phyloP scores from a whole-genome alignment of 352 stramenopile genomes.

The Globisporangium spinosum region DNA sequence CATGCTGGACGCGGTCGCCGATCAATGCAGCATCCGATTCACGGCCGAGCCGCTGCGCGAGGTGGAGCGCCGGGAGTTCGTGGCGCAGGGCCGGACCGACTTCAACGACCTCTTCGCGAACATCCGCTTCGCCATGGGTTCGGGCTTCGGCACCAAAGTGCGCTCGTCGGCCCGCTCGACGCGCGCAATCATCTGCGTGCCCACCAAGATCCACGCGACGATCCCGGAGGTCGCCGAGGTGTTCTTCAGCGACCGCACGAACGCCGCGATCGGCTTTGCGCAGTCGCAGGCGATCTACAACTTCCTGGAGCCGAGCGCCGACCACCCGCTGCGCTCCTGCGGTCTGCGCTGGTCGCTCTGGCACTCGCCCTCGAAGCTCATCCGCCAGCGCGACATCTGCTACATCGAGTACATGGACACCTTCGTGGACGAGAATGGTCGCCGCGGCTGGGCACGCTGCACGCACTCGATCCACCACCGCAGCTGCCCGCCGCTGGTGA shows the following conservation, averaged over 20 bases:
- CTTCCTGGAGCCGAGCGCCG: constrained; percentile 36
- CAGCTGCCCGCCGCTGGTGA: constrained; percentile 47
- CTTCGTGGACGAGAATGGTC: constrained; percentile 53
- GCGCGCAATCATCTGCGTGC: constrained; percentile 44
- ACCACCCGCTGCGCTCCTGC: constrained; percentile 50
- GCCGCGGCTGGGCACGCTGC: constrained; percentile 53
- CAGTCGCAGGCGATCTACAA: constrained; percentile 59
- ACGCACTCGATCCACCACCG: constrained; percentile 65
- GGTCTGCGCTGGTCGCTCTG: constrained; percentile 63
- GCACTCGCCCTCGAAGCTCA: constrained; percentile 56
- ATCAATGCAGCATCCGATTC: constrained; percentile 34
- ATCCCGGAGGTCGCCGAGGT: constrained; percentile 55
- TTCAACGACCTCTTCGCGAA: constrained; percentile 35
- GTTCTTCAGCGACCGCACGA: constrained; percentile 56
- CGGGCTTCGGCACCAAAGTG: constrained; percentile 49
- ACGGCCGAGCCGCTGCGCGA: constrained; percentile 31
- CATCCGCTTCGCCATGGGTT: constrained; percentile 34
- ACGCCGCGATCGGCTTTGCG: constrained; percentile 55
- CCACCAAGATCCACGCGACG: constrained; percentile 43
- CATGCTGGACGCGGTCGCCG: constrained; percentile 1
- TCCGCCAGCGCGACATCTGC: constrained; percentile 51
- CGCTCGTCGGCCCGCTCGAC: constrained; percentile 46
- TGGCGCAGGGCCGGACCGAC: constrained; percentile 32
- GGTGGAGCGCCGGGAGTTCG: constrained; percentile 32
- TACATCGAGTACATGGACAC: constrained; percentile 70